Conservation (phyloP, 2,329 filamentous ascomycete species). For the Aureobasidium vineae region DNA sequence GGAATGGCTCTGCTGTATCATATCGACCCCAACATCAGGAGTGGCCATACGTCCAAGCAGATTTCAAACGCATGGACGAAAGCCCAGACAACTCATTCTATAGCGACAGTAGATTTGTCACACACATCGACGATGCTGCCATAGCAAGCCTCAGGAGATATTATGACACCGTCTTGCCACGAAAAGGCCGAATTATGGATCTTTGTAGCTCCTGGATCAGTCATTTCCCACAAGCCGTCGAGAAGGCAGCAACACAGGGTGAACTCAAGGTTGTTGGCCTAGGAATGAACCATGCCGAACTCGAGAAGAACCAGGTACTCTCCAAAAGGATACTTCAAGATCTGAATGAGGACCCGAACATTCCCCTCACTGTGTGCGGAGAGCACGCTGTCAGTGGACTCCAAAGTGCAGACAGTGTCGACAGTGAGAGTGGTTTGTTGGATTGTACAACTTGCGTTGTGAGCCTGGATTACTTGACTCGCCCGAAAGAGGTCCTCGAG, state of each 20-base stretch:
- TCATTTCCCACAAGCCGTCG: slow-evolving; percentile 44
- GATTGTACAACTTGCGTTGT: slow-evolving; percentile 54
- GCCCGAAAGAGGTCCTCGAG: slow-evolving; percentile 47
- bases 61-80: slow-evolving; percentile 45
- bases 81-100: slow-evolving; percentile 43
- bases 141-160: slow-evolving; percentile 48
- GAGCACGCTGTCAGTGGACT: slow-evolving; percentile 20
- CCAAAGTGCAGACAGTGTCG: not conserved
- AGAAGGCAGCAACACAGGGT: slow-evolving; percentile 36
- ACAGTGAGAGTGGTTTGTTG: slow-evolving; percentile 32
- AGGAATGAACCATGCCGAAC: slow-evolving; percentile 51
- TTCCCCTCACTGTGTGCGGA: slow-evolving; percentile 30
- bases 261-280: slow-evolving; percentile 47
- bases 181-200: slow-evolving; percentile 47
- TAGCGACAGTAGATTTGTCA: slow-evolving; percentile 50
- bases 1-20: slow-evolving; percentile 28
- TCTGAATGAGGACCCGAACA: slow-evolving; percentile 45
- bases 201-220: slow-evolving; percentile 53
- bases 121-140: slow-evolving; percentile 54
- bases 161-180: slow-evolving; percentile 47
- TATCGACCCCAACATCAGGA: slow-evolving; percentile 37
- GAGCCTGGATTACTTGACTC: slow-evolving; percentile 52
- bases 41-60: slow-evolving; percentile 40
- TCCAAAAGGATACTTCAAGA: slow-evolving; percentile 42
- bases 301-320: slow-evolving; percentile 34